Base-by-base conservation (phyloP, 805 yeast species). In the Schizosaccharomyces osmophilus region DNA sequence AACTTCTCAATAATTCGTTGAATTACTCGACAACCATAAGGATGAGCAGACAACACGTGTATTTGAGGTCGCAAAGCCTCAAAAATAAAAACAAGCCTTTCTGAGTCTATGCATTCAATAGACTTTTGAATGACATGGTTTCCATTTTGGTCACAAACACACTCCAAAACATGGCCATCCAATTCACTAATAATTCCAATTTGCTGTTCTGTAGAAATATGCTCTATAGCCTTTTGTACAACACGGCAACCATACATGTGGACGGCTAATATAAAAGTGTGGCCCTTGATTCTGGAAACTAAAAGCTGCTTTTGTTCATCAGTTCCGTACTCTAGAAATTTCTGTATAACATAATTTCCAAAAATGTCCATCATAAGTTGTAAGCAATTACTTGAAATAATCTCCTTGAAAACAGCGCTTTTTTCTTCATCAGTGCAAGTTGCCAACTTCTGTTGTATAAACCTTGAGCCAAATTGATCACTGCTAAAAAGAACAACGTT, bases 171-270 rank as follows among this genome's bases (percentile, higher is more conserved):
- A 64, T 78, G 76, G 55, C 77, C 77, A 61, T 77, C 79, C 64
- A 93, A 74, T 72, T 93, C 98, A 31, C 76, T 74, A 60, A 87
- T 81, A 41, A 93, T 76, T 42, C 71, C 71, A 32, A 83, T 76
- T 71, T 86, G 93, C 64, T 85, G 85, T 0, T 78, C 79, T 9
- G 79, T 70, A 2, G 75, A 75, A 54, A 87, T 76, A 64, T 81
- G 82, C 70, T 87, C 96, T 61, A 93, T 75, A 0, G 97, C 97
- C 68, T 87, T 79, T 73, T 93, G 99, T 43, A 93, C 94, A 59
- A 93, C 98, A 65, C 99, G 79, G 70, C 99, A 93, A 1, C 97
- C 97, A 71, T 93, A 93, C 96, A 90, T 90, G 69, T 93, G 97
- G 68, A 88, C 73, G 0, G 96, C 84, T 62, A 93, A 74, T 24